These are phyloP conservation scores for Nemania sp. DNA, from an alignment of 2,329 filamentous ascomycete species.

Conservation along the genomic window DNA sequence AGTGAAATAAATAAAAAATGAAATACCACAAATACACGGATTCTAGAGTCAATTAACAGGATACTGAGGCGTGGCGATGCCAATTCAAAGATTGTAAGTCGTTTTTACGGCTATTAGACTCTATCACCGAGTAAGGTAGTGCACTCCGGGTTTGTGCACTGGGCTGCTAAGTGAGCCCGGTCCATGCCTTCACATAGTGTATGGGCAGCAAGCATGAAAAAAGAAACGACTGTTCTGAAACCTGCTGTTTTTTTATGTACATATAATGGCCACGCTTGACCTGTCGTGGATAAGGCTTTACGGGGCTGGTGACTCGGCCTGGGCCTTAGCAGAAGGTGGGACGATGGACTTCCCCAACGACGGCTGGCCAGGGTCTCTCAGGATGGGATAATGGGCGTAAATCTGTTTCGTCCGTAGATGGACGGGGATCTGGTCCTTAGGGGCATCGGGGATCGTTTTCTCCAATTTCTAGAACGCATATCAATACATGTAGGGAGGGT, in stretches of 20 bases:
- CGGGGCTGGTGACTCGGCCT: conserved; percentile 33
- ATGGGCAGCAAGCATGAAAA: neutral
- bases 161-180: neutral
- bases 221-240: conserved; percentile 5
- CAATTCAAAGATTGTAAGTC: neutral
- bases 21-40: neutral
- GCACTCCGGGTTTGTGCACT: no score
- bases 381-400: conserved; percentile 58
- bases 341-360: conserved; percentile 39
- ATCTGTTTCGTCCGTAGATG: conserved; percentile 71
- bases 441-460: conserved; percentile 78
- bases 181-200: neutral
- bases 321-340: conserved; percentile 38
- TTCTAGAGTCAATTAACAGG: neutral
- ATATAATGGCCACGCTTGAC: conserved; percentile 16
- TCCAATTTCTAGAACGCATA: conserved; percentile 68
- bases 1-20: neutral
- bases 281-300: conserved; percentile 18
- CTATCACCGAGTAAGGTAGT: neutral
- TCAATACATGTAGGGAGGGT: conserved; percentile 10
- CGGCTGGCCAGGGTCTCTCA: conserved; percentile 41
- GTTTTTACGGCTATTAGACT: neutral
- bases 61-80: neutral
- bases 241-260: conserved; percentile 28
- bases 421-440: conserved; percentile 70